Percentiles rank a stretch among this genome's conserved stretches.
Conservation (phyloP, 768 basidiomycete species). For the Trametes punicea region DNA sequence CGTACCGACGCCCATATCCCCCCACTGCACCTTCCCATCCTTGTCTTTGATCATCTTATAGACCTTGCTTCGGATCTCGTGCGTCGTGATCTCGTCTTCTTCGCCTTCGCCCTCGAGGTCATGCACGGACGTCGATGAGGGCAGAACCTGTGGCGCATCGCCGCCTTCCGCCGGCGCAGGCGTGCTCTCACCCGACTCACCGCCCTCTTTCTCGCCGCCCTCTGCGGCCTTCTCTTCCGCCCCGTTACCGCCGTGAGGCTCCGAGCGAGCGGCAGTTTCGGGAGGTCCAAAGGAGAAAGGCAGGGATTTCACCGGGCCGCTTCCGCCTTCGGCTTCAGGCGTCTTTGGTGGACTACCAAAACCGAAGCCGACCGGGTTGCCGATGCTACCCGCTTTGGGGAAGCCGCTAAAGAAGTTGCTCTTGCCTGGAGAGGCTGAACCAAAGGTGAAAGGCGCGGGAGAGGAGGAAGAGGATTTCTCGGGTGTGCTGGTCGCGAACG, state of each 20-base stretch:
- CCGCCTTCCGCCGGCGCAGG: slow-evolving; percentile 18
- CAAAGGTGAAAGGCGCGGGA: slow-evolving; percentile 4
- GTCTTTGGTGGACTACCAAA: slow-evolving; percentile 44
- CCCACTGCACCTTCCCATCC: slow-evolving; percentile 51
- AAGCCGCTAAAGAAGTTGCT: slow-evolving; percentile 24
- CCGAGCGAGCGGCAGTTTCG: slow-evolving; percentile 3
- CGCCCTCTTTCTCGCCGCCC: slow-evolving; percentile 17
- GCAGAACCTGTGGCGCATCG: slow-evolving; percentile 19
- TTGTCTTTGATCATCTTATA: slow-evolving; percentile 53
- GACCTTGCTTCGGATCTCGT: slow-evolving; percentile 58
- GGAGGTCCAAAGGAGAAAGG: slow-evolving; percentile 18
- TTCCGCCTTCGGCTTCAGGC: slow-evolving; percentile 20
- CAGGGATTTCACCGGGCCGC: slow-evolving; percentile 11
- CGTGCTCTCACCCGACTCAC: slow-evolving; percentile 26
- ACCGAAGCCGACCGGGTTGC: slow-evolving; percentile 63
- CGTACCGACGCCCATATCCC: slow-evolving; percentile 65
- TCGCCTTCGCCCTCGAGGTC: slow-evolving; percentile 79
- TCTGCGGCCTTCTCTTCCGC: slow-evolving; percentile 17
- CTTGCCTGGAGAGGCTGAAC: slow-evolving; percentile 17
- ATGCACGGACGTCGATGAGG: slow-evolving; percentile 31
- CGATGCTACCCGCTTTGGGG: slow-evolving; percentile 44
- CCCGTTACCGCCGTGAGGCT: not conserved
- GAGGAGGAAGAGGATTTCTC: slow-evolving; percentile 12
- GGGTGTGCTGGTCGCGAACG: slow-evolving; percentile 12
- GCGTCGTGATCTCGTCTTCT: slow-evolving; percentile 69